Evolutionary conservation across 208 protist genomes (phyloP), one percentile per base, ranked within the genome.

Genomic region (Crithidia brevicula): DNA sequence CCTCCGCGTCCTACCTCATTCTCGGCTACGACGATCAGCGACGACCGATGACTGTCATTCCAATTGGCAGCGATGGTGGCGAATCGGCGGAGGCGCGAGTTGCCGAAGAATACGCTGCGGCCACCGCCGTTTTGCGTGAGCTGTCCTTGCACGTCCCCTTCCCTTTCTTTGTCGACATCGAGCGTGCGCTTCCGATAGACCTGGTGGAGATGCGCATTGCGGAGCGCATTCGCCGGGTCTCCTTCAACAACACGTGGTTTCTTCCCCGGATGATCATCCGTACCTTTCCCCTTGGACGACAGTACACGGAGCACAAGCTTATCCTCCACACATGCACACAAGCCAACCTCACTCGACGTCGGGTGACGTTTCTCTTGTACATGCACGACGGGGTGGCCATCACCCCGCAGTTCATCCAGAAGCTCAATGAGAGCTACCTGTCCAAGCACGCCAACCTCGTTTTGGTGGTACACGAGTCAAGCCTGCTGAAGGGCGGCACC

Each of bases 351-450:
- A 89, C 69, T 1, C 80, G 83, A 40, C 85, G 88, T 7, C 86
- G 91, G 23, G 82, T 96, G 40, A 96, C 91, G 13, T 96, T 96
- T 56, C 53, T 96, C 18, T 49, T 96, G 10, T 88, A 93, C 76
- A 56, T 94, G 38, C 82, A 89, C 42, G 72, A 80, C 31, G 82
- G 79, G 36, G 86, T 92, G 3, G 72, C 88, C 27, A 61, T 94
- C 47, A 86, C 91, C n/a, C 80, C 79, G 40, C 72, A 80, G 56
- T 83, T 92, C 42, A 74, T 96, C 15, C 56, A 61, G 28, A 34
- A 59, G 28, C 80, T 96, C 27, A 72, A 72, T 46, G 62, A 77
- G n/a, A 93, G 84, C 57, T 60, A 83, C 38, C 72, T 96, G 25
- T 79, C 81, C 13, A 70, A 86, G 61, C 77, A 79, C 58, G 91